Evolutionary conservation across 202 grass and related monocot species (phyloP).

Genomic region (Brachypodium distachyon): DNA sequence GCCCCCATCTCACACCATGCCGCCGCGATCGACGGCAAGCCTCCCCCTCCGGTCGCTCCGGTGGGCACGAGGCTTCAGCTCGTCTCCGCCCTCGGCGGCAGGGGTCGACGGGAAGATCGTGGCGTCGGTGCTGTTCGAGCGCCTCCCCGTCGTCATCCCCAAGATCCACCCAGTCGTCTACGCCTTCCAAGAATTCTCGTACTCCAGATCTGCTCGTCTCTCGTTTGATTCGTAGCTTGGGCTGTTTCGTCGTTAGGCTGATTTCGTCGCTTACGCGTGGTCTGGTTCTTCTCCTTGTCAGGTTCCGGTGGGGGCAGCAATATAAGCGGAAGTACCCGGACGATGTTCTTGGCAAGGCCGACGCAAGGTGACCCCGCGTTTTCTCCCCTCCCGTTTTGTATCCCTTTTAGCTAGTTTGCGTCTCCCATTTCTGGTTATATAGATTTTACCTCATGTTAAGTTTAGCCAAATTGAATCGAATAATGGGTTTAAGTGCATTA

Average conservation of each 20-base stretch:
- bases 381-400: background rate
- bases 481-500: background rate
- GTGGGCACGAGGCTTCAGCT: conserved; percentile 25
- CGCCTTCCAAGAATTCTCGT: conserved; percentile 99
- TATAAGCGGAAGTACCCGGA: conserved; percentile 83
- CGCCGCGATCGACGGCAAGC: conserved; percentile 23
- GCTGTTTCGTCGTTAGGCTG: background rate
- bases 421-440: background rate
- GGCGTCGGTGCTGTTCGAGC: conserved; percentile 83
- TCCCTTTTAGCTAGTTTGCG: background rate
- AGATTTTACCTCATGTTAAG: background rate
- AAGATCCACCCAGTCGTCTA: conserved; percentile 88
- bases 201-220: background rate
- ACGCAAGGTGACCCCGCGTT: conserved; percentile 43
- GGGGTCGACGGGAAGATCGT: conserved; percentile 56
- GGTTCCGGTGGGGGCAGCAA: conserved; percentile 93
- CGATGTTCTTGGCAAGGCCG: conserved; percentile 59
- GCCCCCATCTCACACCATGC: conserved; percentile 17
- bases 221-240: background rate
- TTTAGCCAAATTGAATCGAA: background rate
- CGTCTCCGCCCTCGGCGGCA: background rate
- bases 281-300: conserved; percentile 19
- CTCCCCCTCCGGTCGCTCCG: conserved; percentile 30
- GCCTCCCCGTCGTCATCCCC: conserved; percentile 85
- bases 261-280: background rate